These are phyloP conservation scores for Ceratobasidium sp. DNA, from an alignment of 1,284 basidiomycete species.

Conservation along the genomic window DNA sequence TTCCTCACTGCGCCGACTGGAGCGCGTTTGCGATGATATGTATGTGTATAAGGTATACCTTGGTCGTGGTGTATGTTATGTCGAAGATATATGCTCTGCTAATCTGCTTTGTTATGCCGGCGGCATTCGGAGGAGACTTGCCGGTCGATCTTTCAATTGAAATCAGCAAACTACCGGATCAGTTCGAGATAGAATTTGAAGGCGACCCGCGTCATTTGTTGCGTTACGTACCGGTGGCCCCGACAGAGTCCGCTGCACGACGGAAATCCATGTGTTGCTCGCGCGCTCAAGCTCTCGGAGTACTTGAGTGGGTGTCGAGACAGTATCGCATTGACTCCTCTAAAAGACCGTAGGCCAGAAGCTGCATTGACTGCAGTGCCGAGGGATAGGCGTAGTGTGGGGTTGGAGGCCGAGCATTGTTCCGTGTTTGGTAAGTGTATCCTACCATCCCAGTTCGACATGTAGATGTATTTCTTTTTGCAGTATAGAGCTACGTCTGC, in stretches of 20 bases:
- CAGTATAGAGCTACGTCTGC: constrained; percentile 13
- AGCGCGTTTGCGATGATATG: background rate
- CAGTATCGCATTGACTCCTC: background rate
- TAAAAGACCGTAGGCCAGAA: background rate
- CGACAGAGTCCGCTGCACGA: background rate
- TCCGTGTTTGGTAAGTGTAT: constrained; percentile 10
- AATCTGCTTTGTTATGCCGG: background rate
- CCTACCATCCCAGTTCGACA: constrained; percentile 1
- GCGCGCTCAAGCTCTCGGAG: background rate
- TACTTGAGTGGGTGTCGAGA: background rate
- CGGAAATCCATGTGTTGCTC: constrained; percentile 20
- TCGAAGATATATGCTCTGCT: constrained; percentile 7
- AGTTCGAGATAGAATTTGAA: background rate
- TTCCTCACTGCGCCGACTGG: background rate
- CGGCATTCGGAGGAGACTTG: constrained; percentile 17
- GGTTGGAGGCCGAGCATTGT: constrained; percentile 27
- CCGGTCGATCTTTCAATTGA: background rate
- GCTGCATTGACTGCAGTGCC: constrained; percentile 35
- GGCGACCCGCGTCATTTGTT: constrained; percentile 12
- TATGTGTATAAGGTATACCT: constrained; percentile 40
- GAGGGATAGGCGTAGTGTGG: constrained; percentile 22
- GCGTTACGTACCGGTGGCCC: background rate
- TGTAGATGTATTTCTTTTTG: constrained; percentile 12
- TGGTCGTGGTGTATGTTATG: constrained; percentile 31
- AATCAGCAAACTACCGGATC: constrained; percentile 5